Conservation (phyloP, 2,329 filamentous ascomycete genomes). For the Hypoxylon sp. region DNA sequence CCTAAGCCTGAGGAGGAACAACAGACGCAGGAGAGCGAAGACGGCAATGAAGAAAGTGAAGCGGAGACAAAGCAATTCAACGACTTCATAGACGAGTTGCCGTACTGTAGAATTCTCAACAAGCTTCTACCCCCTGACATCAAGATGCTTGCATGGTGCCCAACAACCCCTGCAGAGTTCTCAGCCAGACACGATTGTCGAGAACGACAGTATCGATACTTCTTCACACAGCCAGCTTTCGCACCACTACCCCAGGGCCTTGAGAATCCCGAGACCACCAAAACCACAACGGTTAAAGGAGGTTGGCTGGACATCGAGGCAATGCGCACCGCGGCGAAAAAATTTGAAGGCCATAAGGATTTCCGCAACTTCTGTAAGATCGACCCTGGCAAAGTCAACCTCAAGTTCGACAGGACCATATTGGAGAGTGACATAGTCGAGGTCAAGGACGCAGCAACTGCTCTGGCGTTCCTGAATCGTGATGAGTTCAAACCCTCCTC, state of each 20-base stretch:
- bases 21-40: constrained; percentile 44
- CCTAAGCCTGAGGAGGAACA: constrained; percentile 55
- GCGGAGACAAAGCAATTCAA: constrained; percentile 64
- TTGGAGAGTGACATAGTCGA: constrained; percentile 84
- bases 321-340: constrained; percentile 86
- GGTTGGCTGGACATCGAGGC: constrained; percentile 90
- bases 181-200: constrained; percentile 93
- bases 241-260: constrained; percentile 72
- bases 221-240: constrained; percentile 96
- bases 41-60: constrained; percentile 40
- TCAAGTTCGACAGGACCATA: constrained; percentile 84
- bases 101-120: constrained; percentile 88
- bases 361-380: constrained; percentile 98
- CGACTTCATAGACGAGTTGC: constrained; percentile 83
- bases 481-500: constrained; percentile 61
- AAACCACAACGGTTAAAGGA: constrained; percentile 60
- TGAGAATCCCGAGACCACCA: constrained; percentile 59
- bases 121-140: constrained; percentile 91
- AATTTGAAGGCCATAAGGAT: constrained; percentile 88
- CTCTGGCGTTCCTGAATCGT: constrained; percentile 68
- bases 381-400: constrained; percentile 89
- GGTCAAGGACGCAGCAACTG: constrained; percentile 68
- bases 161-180: constrained; percentile 82
- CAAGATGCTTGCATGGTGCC: constrained; percentile 92
- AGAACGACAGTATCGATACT: constrained; percentile 94